A percentile compares a stretch with the other conserved stretches of the same genome.
These are phyloP conservation scores for Sporobolomyces pararoseus DNA, from an alignment of 768 basidiomycete species.

Conservation along the genomic window DNA sequence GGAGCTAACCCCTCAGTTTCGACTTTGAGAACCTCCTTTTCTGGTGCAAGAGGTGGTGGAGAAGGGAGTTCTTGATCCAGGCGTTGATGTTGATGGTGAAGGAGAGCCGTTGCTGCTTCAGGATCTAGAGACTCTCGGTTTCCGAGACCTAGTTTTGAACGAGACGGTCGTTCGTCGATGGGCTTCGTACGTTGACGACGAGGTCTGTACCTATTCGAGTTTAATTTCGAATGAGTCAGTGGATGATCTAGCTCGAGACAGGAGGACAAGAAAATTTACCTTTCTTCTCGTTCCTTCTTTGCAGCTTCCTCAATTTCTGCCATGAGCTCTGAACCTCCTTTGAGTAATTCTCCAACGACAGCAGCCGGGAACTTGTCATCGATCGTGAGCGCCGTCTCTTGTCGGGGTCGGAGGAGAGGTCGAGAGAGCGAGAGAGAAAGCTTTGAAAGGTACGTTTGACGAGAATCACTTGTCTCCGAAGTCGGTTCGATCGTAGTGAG, in stretches of 20 bases:
- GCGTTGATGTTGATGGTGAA: conserved; percentile 3
- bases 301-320: conserved; percentile 3
- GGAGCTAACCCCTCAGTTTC: conserved; percentile 7
- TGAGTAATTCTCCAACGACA: conserved; percentile 75
- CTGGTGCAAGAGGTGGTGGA: neutral
- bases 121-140: conserved; percentile 20
- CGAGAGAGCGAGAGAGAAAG: conserved; percentile 81
- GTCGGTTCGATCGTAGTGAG: conserved; percentile 48
- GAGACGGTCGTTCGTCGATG: conserved; percentile 43
- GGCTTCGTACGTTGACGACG: conserved; percentile 43
- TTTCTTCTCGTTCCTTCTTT: conserved; percentile 28
- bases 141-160: conserved; percentile 17
- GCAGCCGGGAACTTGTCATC: conserved; percentile 83
- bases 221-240: too few relatives aligned
- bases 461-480: conserved; percentile 53
- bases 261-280: neutral
- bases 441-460: conserved; percentile 80
- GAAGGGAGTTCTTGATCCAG: neutral
- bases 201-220: conserved; percentile 38
- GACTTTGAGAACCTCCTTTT: neutral
- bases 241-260: neutral
- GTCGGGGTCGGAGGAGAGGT: conserved; percentile 72
- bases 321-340: neutral
- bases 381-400: conserved; percentile 77
- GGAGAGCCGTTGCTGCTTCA: neutral